These are phyloP conservation scores for Eudorina sp. DNA, from an alignment of 139 green algal genomes.

Conservation along the genomic window DNA sequence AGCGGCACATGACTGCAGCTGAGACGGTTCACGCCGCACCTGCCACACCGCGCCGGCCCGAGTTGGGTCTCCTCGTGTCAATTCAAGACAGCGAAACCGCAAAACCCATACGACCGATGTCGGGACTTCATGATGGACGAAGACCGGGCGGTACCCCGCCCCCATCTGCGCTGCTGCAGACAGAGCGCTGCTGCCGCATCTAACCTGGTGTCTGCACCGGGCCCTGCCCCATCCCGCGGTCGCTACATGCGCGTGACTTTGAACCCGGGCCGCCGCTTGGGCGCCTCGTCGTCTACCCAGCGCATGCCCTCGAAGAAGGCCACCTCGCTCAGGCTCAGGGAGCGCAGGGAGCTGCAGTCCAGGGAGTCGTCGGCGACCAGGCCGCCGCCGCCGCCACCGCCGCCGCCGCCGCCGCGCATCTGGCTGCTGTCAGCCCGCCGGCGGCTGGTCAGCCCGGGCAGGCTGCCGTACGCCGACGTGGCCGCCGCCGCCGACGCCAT, in stretches of 20 bases:
- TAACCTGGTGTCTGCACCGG: no score
- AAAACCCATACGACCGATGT: no score
- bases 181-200: no score
- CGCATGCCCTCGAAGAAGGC: slow-evolving; percentile 27
- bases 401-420: neutral
- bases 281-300: neutral
- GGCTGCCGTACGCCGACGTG: neutral
- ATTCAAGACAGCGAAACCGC: no score
- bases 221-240: no score
- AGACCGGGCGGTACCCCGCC: no score
- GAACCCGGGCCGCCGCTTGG: neutral
- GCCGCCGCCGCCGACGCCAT: neutral
- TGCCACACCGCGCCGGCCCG: no score
- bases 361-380: neutral
- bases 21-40: no score
- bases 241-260: slow-evolving; percentile 1
- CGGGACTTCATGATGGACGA: no score
- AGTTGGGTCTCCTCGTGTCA: no score
- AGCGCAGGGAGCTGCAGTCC: neutral
- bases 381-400: neutral
- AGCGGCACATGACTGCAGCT: no score
- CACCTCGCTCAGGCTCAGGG: slow-evolving; percentile 28
- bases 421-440: neutral
- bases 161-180: no score
- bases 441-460: neutral